phyloP scores from a whole-genome alignment of 164 flowering plant species.

The Hamamelis virginiana region DNA sequence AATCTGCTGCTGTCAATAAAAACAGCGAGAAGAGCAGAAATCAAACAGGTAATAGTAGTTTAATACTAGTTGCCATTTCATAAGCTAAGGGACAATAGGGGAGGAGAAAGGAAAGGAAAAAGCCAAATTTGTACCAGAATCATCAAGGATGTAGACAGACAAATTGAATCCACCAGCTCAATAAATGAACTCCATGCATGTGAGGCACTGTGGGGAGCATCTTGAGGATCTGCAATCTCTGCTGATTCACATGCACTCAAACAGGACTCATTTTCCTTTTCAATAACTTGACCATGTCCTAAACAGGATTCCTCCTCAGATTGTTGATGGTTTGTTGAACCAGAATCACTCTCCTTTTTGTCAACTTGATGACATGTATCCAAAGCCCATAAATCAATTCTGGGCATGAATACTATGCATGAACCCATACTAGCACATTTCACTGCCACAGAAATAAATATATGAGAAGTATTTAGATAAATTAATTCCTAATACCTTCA shows the following conservation, averaged over 20 bases:
- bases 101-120: background rate
- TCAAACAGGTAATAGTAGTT: background rate
- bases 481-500: background rate
- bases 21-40: background rate
- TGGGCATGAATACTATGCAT: constrained; percentile 79
- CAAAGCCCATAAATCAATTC: constrained; percentile 92
- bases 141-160: constrained; percentile 58
- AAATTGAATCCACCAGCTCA: constrained; percentile 75
- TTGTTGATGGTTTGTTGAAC: constrained; percentile 11
- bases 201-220: constrained; percentile 38
- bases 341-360: constrained; percentile 28
- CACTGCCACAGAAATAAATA: constrained; percentile 45
- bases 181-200: constrained; percentile 67
- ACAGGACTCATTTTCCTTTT: constrained; percentile 8
- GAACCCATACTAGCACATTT: constrained; percentile 56
- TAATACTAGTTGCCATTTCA: too few relatives aligned
- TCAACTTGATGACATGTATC: constrained; percentile 31
- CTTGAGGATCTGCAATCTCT: constrained; percentile 17
- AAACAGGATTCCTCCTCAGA: constrained; percentile 4
- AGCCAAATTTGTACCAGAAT: constrained; percentile 63
- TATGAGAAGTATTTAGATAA: background rate
- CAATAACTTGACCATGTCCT: constrained; percentile 8
- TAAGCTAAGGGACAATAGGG: background rate
- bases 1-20: background rate
- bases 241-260: constrained; percentile 10